Evolutionary conservation across 129 eudicot genomes (phyloP).

Genomic region (Lonicera japonica): DNA sequence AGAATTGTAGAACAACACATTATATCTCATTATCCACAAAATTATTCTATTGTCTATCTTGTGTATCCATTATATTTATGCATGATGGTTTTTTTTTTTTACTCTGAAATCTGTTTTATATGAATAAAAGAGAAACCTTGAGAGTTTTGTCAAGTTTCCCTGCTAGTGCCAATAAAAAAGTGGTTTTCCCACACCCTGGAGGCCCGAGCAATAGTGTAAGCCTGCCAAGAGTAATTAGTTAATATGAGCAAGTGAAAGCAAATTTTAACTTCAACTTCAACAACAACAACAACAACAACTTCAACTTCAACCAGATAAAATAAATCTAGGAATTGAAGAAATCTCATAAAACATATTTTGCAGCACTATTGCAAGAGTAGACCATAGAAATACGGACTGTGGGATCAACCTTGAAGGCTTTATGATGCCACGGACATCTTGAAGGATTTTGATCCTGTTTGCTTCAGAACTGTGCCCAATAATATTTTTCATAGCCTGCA

Average conservation of each 20-base stretch:
- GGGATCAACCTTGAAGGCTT: constrained; percentile 64
- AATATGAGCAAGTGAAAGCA: neutral
- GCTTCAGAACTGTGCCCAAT: constrained; percentile 39
- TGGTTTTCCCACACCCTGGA: constrained; percentile 56
- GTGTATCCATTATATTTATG: too few relatives aligned
- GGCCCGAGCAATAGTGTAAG: constrained; percentile 53
- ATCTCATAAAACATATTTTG: too few relatives aligned
- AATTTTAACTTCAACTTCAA: neutral
- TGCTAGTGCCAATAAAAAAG: constrained; percentile 38
- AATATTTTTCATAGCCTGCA: constrained; percentile 42
- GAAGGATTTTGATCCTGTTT: constrained; percentile 43
- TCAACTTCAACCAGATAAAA: neutral
- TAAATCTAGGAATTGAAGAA: too few relatives aligned
- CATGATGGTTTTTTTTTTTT: too few relatives aligned
- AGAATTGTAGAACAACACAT: too few relatives aligned
- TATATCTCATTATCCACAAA: too few relatives aligned
- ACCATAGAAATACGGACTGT: too few relatives aligned
- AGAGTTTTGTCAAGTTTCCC: constrained; percentile 38
- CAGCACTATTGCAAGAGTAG: too few relatives aligned
- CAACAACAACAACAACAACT: too few relatives aligned
- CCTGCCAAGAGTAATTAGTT: constrained; percentile 17
- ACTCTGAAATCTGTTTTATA: too few relatives aligned
- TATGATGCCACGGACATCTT: constrained; percentile 55
- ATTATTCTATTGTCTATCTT: too few relatives aligned
- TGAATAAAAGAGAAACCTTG: constrained; percentile 19